These are phyloP conservation scores for Pharnaceum exiguum DNA, from an alignment of 148 eudicot species.

Conservation along the genomic window DNA sequence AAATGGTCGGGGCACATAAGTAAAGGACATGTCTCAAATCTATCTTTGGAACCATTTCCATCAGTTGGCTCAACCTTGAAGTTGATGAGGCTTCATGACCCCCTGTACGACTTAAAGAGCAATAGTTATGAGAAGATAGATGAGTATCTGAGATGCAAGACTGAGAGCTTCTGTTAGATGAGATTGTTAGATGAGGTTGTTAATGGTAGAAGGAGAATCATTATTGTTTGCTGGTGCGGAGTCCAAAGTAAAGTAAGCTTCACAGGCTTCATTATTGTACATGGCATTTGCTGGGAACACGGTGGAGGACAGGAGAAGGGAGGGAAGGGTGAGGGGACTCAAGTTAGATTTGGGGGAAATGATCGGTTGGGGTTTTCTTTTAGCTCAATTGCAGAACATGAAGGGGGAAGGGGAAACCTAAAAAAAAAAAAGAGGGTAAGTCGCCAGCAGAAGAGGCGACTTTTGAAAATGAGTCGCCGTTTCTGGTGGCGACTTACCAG, in stretches of 20 bases:
- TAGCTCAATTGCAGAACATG: too few species aligned
- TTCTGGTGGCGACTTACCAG: too few species aligned
- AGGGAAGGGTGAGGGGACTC: too few species aligned
- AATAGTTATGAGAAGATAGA: constrained; percentile 52
- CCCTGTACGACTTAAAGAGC: constrained; percentile 29
- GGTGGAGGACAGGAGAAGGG: too few species aligned
- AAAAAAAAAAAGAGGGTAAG: too few species aligned
- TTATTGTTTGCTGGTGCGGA: constrained; percentile 45
- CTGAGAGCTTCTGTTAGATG: constrained; percentile 65
- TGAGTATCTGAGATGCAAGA: constrained; percentile 56
- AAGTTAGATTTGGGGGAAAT: too few species aligned
- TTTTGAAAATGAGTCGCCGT: too few species aligned
- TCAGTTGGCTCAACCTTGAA: constrained; percentile 24
- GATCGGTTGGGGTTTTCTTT: too few species aligned
- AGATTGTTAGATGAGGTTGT: too few species aligned
- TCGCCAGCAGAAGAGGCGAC: too few species aligned
- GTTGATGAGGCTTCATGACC: constrained; percentile 20
- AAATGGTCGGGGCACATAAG: too few species aligned
- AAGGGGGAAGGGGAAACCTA: too few species aligned
- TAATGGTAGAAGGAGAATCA: constrained; percentile 56
- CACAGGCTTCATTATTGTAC: constrained; percentile 4
- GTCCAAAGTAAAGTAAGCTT: constrained; percentile 62
- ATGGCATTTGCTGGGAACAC: neutral
- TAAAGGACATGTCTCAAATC: constrained; percentile 59
- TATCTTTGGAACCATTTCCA: constrained; percentile 38